These are phyloP conservation scores for Talaromyces borbonicus DNA, from an alignment of 495 filamentous ascomycete species.

Conservation along the genomic window DNA sequence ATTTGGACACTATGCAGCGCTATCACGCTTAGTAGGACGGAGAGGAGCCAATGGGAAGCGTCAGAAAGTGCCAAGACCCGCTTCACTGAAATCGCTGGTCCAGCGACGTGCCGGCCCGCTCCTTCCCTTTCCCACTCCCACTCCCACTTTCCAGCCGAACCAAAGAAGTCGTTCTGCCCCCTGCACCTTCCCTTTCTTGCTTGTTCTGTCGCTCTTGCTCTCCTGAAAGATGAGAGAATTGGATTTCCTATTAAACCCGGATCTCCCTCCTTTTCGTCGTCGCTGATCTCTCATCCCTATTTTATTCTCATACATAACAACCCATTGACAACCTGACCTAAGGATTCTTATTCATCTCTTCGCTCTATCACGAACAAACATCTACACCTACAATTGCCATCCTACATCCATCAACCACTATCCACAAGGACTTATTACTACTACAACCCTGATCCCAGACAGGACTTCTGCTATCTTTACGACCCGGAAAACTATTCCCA, in stretches of 20 bases:
- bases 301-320: background rate
- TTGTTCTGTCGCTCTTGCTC: no score
- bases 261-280: background rate
- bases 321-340: background rate
- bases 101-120: conserved; percentile 7
- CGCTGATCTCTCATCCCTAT: no score
- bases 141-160: background rate
- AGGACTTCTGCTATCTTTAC: conserved; percentile 5
- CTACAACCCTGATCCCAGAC: background rate
- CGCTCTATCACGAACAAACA: no score
- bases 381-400: no score
- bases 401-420: background rate
- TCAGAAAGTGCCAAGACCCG: background rate
- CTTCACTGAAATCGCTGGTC: background rate
- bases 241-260: conserved; percentile 5
- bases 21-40: no score
- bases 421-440: conserved; percentile 1
- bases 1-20: background rate
- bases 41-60: background rate
- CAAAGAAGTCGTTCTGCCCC: conserved; percentile 3
- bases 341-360: no score
- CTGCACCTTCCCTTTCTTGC: no score
- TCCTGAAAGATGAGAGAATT: no score
- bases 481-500: conserved; percentile 5
- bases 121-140: conserved; percentile 2